Conservation (phyloP, 2,329 filamentous ascomycete species). For the Penicillium palitans region DNA sequence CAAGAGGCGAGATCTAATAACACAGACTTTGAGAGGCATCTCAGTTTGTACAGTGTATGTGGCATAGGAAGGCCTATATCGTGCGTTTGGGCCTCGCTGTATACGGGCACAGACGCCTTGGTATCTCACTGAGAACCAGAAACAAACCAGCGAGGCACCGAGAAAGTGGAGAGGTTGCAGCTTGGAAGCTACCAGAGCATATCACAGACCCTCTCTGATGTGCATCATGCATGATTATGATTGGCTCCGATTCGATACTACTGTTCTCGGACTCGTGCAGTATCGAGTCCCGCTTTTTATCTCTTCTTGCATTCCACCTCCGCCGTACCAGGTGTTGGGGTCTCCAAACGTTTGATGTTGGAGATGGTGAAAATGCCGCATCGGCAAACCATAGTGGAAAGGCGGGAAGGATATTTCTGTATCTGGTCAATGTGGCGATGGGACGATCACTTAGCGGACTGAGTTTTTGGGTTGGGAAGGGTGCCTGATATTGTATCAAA, state of each 20-base stretch:
- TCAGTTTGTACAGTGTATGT: neutral
- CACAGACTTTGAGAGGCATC: neutral
- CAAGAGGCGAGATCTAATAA: constrained; percentile 15
- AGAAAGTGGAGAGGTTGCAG: constrained; percentile 21
- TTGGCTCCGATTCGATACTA: constrained; percentile 12
- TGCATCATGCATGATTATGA: constrained; percentile 13
- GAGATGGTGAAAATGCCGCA: constrained; percentile 7
- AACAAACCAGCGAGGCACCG: constrained; percentile 5
- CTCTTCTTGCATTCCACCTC: neutral
- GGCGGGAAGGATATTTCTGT: neutral
- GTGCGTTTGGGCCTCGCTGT: constrained; percentile 1
- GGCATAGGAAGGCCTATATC: neutral
- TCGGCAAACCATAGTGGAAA: constrained; percentile 10
- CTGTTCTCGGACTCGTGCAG: constrained; percentile 6
- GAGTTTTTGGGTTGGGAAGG: neutral
- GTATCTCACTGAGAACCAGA: neutral
- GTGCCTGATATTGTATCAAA: constrained; percentile 8
- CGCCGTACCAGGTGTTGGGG: neutral
- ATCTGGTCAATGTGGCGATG: constrained; percentile 6
- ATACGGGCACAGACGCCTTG: constrained; percentile 9
- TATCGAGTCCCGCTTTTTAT: constrained; percentile 8
- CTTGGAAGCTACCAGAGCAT: constrained; percentile 19
- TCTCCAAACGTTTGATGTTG: neutral
- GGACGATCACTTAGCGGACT: neutral
- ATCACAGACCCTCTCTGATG: constrained; percentile 21